Conservation (phyloP, 768 basidiomycete species). For the Xerocomellus chrysenteron region DNA sequence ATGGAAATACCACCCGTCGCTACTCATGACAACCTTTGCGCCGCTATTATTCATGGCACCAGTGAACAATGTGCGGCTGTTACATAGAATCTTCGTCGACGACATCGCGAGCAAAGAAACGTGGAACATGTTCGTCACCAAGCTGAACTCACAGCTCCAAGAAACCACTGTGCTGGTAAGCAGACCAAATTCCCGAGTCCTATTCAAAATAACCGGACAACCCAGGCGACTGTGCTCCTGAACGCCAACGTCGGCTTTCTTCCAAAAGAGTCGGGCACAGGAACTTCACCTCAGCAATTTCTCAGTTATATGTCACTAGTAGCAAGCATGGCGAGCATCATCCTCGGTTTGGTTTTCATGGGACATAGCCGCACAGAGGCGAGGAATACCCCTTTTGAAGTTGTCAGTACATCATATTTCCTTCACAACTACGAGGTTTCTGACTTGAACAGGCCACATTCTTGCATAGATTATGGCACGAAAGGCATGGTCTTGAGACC, state of each 20-base stretch:
- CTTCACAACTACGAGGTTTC: neutral
- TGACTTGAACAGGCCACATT: constrained; percentile 13
- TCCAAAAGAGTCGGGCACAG: constrained; percentile 46
- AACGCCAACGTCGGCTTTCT: constrained; percentile 61
- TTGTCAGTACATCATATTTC: constrained; percentile 30
- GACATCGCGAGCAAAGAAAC: constrained; percentile 36
- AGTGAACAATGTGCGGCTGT: constrained; percentile 40
- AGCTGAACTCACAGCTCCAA: constrained; percentile 49
- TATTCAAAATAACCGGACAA: neutral
- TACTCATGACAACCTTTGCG: constrained; percentile 37
- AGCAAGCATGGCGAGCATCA: constrained; percentile 41
- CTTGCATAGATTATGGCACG: constrained; percentile 20
- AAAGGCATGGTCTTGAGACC: constrained; percentile 44
- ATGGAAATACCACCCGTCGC: constrained; percentile 31
- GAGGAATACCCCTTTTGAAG: constrained; percentile 30
- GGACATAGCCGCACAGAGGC: constrained; percentile 40
- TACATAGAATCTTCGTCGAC: constrained; percentile 54
- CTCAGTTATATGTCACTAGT: constrained; percentile 46
- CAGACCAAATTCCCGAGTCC: neutral
- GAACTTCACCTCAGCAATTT: constrained; percentile 33
- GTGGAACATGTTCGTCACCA: constrained; percentile 46
- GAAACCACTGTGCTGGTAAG: constrained; percentile 55
- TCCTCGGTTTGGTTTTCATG: constrained; percentile 44
- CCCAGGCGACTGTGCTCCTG: constrained; percentile 54
- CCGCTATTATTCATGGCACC: constrained; percentile 52